Conservation (phyloP, 2,329 filamentous ascomycete genomes). For the Trichoderma afroharzianum region DNA sequence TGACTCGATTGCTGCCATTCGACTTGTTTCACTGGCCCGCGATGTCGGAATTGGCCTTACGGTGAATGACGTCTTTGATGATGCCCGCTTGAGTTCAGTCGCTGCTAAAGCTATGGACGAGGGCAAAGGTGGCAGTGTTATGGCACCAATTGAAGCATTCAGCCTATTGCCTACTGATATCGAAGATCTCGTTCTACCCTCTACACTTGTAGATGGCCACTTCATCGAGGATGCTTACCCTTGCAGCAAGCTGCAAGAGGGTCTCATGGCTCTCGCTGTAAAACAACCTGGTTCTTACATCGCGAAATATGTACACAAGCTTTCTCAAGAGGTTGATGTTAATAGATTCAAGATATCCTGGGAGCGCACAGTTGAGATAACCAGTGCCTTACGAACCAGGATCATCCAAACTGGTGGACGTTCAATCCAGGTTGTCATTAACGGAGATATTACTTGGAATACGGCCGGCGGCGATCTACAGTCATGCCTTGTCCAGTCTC, state of each 20-base stretch:
- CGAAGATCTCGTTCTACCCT: not conserved
- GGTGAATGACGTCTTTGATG: constrained; percentile 10
- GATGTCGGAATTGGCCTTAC: constrained; percentile 17
- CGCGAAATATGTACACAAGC: constrained; percentile 26
- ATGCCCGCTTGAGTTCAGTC: constrained; percentile 15
- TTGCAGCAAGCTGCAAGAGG: constrained; percentile 23
- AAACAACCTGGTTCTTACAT: constrained; percentile 34
- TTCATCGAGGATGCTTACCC: constrained; percentile 22
- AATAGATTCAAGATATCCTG: constrained; percentile 21
- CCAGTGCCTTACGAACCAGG: constrained; percentile 22
- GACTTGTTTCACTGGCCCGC: constrained; percentile 18
- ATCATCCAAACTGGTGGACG: constrained; percentile 19
- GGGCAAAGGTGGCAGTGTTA: too few relatives aligned
- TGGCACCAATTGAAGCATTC: constrained; percentile 3
- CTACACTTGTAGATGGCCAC: not conserved
- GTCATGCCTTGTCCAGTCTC: not conserved
- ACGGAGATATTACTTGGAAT: constrained; percentile 6
- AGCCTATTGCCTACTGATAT: not conserved
- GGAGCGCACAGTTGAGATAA: constrained; percentile 20
- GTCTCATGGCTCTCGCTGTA: constrained; percentile 29
- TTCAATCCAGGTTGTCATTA: constrained; percentile 18
- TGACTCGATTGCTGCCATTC: constrained; percentile 19
- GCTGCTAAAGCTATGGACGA: not conserved
- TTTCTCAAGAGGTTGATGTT: constrained; percentile 17
- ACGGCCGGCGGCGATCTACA: not conserved